Evolutionary conservation across 805 yeast species (phyloP), one percentile per base, ranked within the genome.

Genomic region (Candida ficus): DNA sequence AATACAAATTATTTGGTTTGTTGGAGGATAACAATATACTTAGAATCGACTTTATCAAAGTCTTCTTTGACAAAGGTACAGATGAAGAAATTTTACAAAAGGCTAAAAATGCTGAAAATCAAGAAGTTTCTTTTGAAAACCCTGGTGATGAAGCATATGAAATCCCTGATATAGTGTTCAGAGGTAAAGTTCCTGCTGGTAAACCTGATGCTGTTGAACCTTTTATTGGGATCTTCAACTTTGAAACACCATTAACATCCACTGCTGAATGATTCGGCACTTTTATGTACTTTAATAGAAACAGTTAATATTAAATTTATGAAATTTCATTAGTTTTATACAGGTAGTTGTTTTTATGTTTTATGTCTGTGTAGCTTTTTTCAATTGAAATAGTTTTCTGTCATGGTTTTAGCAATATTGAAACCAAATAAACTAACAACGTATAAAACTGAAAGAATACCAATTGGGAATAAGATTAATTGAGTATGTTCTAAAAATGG

Each of bases 351-450:
- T n/a, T n/a, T n/a, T n/a, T n/a, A n/a, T n/a, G n/a, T n/a, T 29
- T 12, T 29, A 19, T 13, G 8, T 19, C n/a, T 29, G 9, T 29
- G 10, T 17, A 17, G 8, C 16, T 21, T 31, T 28, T 12, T 18
- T 27, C 27, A 53, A 22, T 49, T 49, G 27, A 54, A 54, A 42
- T 54, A 54, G 33, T 38, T 37, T 30, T 48, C 45, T 11, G 76
- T 67, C 85, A 84, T 79, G 37, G 71, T 71, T 47, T 73, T 74
- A 3, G 95, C 88, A 39, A 89, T 71, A 49, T 86, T 86, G 60
- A 83, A 75, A 4, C 91, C 85, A 43, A 81, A 70, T 28, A 80
- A 51, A 32, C 87, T 71, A 37, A 79, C 53, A 11, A 83, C 32
- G 76, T 85, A 88, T 8, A 71, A 53, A 2, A 84, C 49, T 1